Conservation (phyloP, 192 early-diverging fungal species). For the Backusella tarrabulga region DNA sequence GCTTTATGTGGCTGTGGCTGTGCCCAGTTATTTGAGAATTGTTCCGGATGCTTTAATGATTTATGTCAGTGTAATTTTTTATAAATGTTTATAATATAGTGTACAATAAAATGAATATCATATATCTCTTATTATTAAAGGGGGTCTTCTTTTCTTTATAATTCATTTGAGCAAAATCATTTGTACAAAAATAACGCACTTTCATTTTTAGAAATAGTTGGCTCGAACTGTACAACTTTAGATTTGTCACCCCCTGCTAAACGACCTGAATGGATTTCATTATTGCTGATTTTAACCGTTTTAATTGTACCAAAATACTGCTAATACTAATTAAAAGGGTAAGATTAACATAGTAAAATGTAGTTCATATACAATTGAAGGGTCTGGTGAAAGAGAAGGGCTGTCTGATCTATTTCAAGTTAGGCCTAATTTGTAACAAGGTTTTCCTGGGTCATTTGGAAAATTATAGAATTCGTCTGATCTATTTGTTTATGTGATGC, state of each 20-base stretch:
- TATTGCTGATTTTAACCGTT: neutral
- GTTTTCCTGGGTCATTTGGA: neutral
- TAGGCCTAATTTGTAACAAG: neutral
- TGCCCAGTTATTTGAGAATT: constrained; percentile 49
- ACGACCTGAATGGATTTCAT: neutral
- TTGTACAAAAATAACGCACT: neutral
- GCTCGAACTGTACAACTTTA: neutral
- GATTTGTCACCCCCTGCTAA: neutral
- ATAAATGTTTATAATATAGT: neutral
- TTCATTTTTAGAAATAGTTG: neutral
- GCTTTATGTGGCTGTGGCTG: constrained; percentile 57
- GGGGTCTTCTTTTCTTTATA: neutral
- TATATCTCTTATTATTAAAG: neutral
- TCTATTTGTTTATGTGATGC: neutral
- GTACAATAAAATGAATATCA: neutral
- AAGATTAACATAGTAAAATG: neutral
- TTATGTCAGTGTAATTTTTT: constrained; percentile 41
- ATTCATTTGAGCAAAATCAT: neutral
- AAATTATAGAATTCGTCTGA: neutral
- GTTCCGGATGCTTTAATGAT: constrained; percentile 50
- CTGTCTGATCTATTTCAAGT: neutral
- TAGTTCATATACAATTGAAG: neutral
- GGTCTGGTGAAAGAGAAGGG: neutral
- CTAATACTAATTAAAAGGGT: neutral
- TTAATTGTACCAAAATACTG: neutral